Percentiles rank a stretch among this genome's conserved stretches.
These are phyloP conservation scores for Ramularia collo-cygni DNA, from an alignment of 2,329 filamentous ascomycete species.

Conservation along the genomic window DNA sequence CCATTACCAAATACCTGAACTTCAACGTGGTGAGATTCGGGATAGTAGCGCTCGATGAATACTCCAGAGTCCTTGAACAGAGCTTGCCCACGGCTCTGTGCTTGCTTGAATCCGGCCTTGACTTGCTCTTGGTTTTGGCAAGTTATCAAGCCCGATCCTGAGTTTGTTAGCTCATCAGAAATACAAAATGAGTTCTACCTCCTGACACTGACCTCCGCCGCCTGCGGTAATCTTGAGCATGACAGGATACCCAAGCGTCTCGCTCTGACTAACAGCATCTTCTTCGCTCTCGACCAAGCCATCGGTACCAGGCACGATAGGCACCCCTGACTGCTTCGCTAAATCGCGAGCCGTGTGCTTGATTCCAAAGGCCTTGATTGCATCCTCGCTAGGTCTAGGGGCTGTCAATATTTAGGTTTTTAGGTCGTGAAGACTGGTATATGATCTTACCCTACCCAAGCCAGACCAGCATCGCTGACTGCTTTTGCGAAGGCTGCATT, in stretches of 20 bases:
- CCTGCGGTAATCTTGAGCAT: slow-evolving; percentile 51
- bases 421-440: slow-evolving; percentile 36
- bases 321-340: slow-evolving; percentile 46
- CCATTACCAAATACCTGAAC: slow-evolving; percentile 86
- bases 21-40: slow-evolving; percentile 75
- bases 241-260: slow-evolving; percentile 45
- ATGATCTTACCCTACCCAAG: slow-evolving; percentile 52
- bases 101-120: slow-evolving; percentile 49
- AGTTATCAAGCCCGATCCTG: slow-evolving; percentile 75
- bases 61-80: slow-evolving; percentile 77
- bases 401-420: neutral
- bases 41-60: slow-evolving; percentile 77
- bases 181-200: no score
- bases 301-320: slow-evolving; percentile 49
- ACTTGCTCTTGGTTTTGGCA: slow-evolving; percentile 65
- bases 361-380: slow-evolving; percentile 44
- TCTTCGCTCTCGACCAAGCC: slow-evolving; percentile 43
- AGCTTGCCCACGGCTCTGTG: slow-evolving; percentile 66
- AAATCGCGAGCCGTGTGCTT: slow-evolving; percentile 53
- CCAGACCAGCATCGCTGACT: slow-evolving; percentile 48
- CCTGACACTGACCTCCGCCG: slow-evolving; percentile 67
- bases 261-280: slow-evolving; percentile 40
- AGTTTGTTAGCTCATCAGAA: slow-evolving; percentile 45
- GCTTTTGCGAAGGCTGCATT: slow-evolving; percentile 54
- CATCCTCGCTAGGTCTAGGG: slow-evolving; percentile 10